These are phyloP conservation scores for Euphrasia arctica DNA, from an alignment of 305 asterid species.

Conservation along the genomic window DNA sequence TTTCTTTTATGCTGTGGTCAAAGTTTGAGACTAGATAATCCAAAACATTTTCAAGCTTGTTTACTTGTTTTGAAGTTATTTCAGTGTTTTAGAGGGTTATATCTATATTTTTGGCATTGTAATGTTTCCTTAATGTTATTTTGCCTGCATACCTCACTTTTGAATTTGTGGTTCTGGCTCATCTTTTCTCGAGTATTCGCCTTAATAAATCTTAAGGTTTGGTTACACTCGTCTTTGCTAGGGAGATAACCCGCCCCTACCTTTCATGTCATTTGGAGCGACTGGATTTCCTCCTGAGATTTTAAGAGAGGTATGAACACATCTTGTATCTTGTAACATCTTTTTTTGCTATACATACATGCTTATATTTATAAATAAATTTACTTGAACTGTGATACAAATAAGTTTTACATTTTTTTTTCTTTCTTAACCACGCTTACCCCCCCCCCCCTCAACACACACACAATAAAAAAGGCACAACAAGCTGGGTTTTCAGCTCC, in stretches of 20 bases:
- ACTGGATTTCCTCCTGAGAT: constrained; percentile 78
- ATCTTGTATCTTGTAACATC: constrained; percentile 21
- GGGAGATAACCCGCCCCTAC: constrained; percentile 81
- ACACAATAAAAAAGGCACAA: constrained; percentile 45
- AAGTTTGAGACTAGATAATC: not conserved
- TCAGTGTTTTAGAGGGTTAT: not conserved
- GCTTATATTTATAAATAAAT: too few species aligned
- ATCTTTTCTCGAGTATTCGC: constrained; percentile 15
- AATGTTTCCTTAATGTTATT: not conserved
- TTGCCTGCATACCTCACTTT: not conserved
- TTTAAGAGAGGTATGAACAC: constrained; percentile 64
- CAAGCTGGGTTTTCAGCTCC: constrained; percentile 94
- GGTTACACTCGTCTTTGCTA: constrained; percentile 31
- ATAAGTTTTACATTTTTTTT: not conserved
- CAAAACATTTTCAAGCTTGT: constrained; percentile 15
- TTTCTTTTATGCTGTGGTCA: not conserved
- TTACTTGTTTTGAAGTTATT: constrained; percentile 3
- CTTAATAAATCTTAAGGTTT: constrained; percentile 23
- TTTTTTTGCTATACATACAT: constrained; percentile 8
- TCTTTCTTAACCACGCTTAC: not conserved
- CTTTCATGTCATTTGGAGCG: constrained; percentile 67
- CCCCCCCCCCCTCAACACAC: not conserved
- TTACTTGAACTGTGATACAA: not conserved
- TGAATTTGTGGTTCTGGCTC: constrained; percentile 12
- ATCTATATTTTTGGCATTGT: not conserved